phyloP scores from a whole-genome alignment of 768 basidiomycete genomes.

The Xerocomellus dryophilus region DNA sequence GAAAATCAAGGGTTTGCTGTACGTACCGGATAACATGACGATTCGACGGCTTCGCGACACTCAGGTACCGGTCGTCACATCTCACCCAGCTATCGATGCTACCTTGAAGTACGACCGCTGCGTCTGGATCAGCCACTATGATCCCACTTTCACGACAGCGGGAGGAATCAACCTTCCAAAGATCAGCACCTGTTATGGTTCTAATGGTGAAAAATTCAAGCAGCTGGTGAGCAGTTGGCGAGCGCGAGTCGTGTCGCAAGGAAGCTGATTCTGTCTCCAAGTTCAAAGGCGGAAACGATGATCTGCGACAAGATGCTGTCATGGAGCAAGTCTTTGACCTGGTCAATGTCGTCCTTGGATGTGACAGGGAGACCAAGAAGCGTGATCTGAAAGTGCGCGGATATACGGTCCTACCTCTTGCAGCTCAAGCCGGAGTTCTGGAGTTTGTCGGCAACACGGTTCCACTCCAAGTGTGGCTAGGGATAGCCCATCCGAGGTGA shows the following conservation, averaged over 20 bases:
- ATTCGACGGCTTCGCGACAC: slow-evolving; percentile 53
- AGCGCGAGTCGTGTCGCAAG: background rate
- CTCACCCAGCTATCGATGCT: slow-evolving; percentile 63
- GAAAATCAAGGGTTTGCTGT: slow-evolving; percentile 26
- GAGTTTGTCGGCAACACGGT: slow-evolving; percentile 86
- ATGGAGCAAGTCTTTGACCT: slow-evolving; percentile 98
- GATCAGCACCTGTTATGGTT: slow-evolving; percentile 66
- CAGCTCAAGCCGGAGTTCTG: slow-evolving; percentile 74
- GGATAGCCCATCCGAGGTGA: slow-evolving; percentile 58
- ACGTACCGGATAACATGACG: slow-evolving; percentile 44
- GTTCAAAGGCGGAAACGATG: slow-evolving; percentile 93
- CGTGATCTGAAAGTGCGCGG: slow-evolving; percentile 73
- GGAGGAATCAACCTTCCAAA: slow-evolving; percentile 87
- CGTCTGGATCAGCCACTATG: slow-evolving; percentile 67
- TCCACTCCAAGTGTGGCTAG: slow-evolving; percentile 63
- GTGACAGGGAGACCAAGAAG: slow-evolving; percentile 72
- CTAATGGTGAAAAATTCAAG: slow-evolving; percentile 61
- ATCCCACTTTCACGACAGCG: slow-evolving; percentile 53
- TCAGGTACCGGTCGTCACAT: slow-evolving; percentile 82
- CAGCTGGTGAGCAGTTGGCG: slow-evolving; percentile 63
- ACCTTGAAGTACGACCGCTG: slow-evolving; percentile 66
- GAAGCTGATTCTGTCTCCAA: slow-evolving; percentile 30
- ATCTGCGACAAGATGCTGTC: slow-evolving; percentile 94
- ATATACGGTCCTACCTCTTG: slow-evolving; percentile 88
- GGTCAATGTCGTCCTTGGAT: slow-evolving; percentile 71